Conservation (phyloP, 805 yeast species). For the Saccharomycopsis sp. region DNA sequence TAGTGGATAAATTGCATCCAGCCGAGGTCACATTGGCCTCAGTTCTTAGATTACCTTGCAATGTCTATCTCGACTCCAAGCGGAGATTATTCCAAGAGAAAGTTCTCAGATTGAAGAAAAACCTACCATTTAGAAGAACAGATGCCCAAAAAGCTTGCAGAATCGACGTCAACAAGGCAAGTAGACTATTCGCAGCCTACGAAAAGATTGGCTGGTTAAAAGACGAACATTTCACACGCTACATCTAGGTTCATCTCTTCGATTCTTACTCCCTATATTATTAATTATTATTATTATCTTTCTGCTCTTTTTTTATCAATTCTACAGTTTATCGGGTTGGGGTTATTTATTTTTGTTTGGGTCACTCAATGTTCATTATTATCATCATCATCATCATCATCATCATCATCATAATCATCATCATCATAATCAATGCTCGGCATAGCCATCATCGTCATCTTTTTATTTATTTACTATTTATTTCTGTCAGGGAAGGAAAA, state of each 20-base stretch:
- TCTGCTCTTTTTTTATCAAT: neutral
- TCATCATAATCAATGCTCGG: too few species aligned
- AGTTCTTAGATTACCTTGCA: constrained; percentile 81
- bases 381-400: neutral
- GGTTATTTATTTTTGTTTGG: neutral
- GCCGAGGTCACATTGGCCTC: constrained; percentile 86
- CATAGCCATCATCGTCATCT: too few species aligned
- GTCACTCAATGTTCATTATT: neutral
- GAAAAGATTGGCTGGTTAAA: constrained; percentile 90
- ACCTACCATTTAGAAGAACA: constrained; percentile 85
- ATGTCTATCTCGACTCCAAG: constrained; percentile 73
- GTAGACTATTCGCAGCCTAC: constrained; percentile 82
- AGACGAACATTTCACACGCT: constrained; percentile 58
- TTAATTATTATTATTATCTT: neutral
- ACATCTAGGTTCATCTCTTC: constrained; percentile 10
- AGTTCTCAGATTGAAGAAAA: constrained; percentile 63
- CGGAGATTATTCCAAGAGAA: constrained; percentile 85
- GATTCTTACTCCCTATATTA: neutral
- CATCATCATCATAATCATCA: neutral
- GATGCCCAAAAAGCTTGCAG: constrained; percentile 98
- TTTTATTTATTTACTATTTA: neutral
- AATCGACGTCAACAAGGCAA: constrained; percentile 94
- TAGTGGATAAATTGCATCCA: constrained; percentile 70
- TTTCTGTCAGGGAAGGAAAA: neutral
- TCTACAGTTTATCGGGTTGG: neutral